Conservation (phyloP, 1,284 basidiomycete genomes). For the Pseudomicrostroma phylloplanum region DNA sequence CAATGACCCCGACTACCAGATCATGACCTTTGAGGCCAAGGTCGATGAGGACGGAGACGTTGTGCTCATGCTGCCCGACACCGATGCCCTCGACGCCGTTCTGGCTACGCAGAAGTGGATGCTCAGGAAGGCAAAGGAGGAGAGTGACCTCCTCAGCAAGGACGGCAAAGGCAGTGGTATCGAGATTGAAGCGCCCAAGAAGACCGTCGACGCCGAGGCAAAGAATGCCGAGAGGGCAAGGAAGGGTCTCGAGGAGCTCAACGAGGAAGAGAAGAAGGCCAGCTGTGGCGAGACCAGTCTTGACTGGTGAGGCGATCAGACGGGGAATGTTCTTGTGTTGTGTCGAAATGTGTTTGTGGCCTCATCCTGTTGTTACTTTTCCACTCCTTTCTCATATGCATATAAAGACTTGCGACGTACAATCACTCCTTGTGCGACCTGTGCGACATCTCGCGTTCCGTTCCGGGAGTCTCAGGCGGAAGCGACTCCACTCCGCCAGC, state of each 20-base stretch:
- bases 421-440: too few relatives aligned
- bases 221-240: conserved; percentile 1
- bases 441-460: too few relatives aligned
- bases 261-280: conserved; percentile 1
- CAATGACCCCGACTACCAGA: conserved; percentile 61
- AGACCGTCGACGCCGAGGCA: not conserved
- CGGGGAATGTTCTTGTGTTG: too few relatives aligned
- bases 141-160: conserved; percentile 25
- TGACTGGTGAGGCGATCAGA: not conserved
- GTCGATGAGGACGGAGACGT: conserved; percentile 55
- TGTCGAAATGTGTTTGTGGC: too few relatives aligned
- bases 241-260: not conserved
- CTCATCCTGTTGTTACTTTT: too few relatives aligned
- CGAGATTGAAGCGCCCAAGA: conserved; percentile 1
- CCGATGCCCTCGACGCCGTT: conserved; percentile 61
- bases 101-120: conserved; percentile 66
- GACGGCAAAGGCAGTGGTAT: not conserved
- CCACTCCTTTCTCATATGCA: too few relatives aligned
- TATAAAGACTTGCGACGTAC: too few relatives aligned
- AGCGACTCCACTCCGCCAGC: too few relatives aligned
- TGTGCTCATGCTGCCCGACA: conserved; percentile 59
- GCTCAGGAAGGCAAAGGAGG: conserved; percentile 40
- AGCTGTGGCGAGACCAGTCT: not conserved
- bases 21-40: conserved; percentile 63
- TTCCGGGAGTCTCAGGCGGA: too few relatives aligned